Evolutionary conservation across 129 eudicot genomes (phyloP).

Genomic region (Flaveria brownii): DNA sequence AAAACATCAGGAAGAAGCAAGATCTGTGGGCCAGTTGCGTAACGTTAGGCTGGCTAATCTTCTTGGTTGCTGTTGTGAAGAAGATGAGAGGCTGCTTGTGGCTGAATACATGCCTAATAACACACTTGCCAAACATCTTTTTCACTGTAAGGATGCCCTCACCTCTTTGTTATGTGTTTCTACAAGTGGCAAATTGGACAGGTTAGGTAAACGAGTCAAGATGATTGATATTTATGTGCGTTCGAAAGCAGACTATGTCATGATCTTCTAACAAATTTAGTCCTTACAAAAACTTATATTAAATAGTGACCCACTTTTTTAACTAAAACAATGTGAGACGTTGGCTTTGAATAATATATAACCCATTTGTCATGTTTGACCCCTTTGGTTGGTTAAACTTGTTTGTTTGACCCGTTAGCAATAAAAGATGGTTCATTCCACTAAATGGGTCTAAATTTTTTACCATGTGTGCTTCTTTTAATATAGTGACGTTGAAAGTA

Average conservation of each 20-base stretch:
- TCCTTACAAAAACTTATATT: not conserved
- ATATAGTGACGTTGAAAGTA: slow-evolving; percentile 4
- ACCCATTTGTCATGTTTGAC: not conserved
- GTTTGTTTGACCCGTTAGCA: not conserved
- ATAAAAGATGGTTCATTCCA: not conserved
- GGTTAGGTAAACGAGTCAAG: slow-evolving; percentile 3
- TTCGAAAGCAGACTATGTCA: not conserved
- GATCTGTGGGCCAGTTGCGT: slow-evolving; percentile 59
- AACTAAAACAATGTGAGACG: not conserved
- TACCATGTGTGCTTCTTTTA: not conserved
- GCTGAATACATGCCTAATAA: slow-evolving; percentile 76
- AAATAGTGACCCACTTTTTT: not conserved
- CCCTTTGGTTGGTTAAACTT: not conserved
- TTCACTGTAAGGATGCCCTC: slow-evolving; percentile 55
- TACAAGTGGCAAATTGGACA: not conserved
- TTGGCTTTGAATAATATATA: slow-evolving; percentile 8
- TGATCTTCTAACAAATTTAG: not conserved
- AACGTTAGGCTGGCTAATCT: slow-evolving; percentile 65
- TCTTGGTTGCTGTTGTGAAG: slow-evolving; percentile 72
- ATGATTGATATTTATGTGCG: not conserved
- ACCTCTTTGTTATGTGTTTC: not conserved
- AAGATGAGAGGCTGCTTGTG: slow-evolving; percentile 71
- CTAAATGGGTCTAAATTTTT: not conserved
- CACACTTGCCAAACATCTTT: slow-evolving; percentile 79
- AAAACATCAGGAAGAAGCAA: slow-evolving; percentile 66